Evolutionary conservation across 129 eudicot genomes (phyloP).

Genomic region (Ambrosia trifida): DNA sequence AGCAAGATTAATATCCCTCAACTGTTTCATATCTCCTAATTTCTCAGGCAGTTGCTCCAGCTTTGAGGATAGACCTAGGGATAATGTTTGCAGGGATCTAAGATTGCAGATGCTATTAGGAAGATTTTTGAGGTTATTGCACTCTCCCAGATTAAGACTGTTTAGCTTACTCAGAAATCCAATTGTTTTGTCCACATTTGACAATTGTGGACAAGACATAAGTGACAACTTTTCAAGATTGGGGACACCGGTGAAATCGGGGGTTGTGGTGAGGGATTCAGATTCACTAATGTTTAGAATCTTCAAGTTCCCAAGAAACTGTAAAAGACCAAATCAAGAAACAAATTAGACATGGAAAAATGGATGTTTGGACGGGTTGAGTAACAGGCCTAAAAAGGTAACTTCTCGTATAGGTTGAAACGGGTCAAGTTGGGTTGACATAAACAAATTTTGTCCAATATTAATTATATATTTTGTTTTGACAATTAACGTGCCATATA

Average conservation of each 20-base stretch:
- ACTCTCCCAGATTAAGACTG: background rate
- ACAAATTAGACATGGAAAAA: constrained; percentile 1
- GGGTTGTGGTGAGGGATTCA: constrained; percentile 12
- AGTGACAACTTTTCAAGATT: constrained; percentile 16
- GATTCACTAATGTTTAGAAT: constrained; percentile 22
- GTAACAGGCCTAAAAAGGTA: background rate
- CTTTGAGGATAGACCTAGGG: constrained; percentile 13
- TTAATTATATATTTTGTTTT: background rate
- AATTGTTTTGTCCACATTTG: constrained; percentile 10
- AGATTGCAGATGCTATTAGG: constrained; percentile 20
- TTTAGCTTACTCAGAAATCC: constrained; percentile 14
- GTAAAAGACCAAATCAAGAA: background rate
- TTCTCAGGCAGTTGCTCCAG: constrained; percentile 31
- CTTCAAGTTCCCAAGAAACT: constrained; percentile 25
- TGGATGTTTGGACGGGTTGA: background rate
- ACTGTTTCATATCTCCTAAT: constrained; percentile 19
- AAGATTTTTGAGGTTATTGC: constrained; percentile 3
- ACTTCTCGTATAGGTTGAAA: background rate
- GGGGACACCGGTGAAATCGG: constrained; percentile 24
- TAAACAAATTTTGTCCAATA: background rate
- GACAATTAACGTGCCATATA: background rate
- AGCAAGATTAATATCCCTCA: constrained; percentile 15
- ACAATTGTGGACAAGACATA: constrained; percentile 14
- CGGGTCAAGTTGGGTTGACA: background rate
- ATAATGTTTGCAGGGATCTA: background rate